Base-by-base conservation (phyloP, 257 asterid genomes). In the Solanum commersonii region DNA sequence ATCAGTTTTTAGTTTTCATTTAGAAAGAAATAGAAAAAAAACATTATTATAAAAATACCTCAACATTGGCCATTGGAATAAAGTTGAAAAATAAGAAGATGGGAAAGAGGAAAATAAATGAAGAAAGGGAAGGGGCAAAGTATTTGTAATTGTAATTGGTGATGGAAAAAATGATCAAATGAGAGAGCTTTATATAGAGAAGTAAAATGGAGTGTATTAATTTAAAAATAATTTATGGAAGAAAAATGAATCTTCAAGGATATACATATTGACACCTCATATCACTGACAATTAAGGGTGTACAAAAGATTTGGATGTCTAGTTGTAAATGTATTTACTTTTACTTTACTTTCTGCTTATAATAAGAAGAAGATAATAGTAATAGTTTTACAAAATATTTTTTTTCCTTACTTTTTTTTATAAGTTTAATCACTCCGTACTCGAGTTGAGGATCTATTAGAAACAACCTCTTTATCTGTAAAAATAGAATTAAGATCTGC, bases 41-140 rank as follows among this genome's bases (percentile, higher is more conserved):
- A 4, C 29, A 68, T 25, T 9, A 27, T 4, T 68, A 72, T 16
- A 85, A 33, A 85, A 52, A 16, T 73, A 86, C 88, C 88, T 74
- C 88, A 86, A 86, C 88, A 60, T 23, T 71, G 52, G 88, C 88
- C 88, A 86, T 86, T 72, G 86, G 70, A 82, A 12, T 33, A 73
- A 86, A 86, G 88, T 56, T 46, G 38, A 74, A 29, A 71, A 42
- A 33, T 31, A 49, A 82, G 18, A 49, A 82, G 5, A 81, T 82
- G 11, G 29, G 85, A 81, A 46, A 11, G 56, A 86, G 27, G 68
- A 86, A 73, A 86, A 22, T 74, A 38, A 86, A 86, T 49, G 25
- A 79, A 49, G 60, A 38, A 49, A 86, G 31, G 52, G 18, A 72
- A 71, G 70, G 40, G 46, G 23, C 8, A 86, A 86, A 86, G 29